A percentile compares a stretch with the other conserved stretches of the same genome.
Evolutionary conservation across 805 yeast species (phyloP).

Genomic region (Candida chilensis): DNA sequence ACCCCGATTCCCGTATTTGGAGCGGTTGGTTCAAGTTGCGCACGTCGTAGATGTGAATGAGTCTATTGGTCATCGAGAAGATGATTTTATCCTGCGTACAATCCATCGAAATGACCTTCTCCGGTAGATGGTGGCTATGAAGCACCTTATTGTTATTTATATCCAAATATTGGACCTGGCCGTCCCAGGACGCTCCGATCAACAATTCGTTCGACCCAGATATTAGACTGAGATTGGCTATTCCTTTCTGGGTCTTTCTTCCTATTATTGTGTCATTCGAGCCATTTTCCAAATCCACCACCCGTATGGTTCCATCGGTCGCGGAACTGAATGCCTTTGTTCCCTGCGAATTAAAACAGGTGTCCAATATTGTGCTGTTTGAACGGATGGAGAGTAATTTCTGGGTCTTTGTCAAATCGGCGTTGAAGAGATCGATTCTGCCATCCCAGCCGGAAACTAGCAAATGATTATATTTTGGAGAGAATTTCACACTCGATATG

Average conservation of each 20-base stretch:
- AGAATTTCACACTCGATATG: constrained; percentile 30
- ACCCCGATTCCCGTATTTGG: constrained; percentile 50
- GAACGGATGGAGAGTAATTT: too few relatives aligned
- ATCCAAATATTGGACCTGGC: constrained; percentile 38
- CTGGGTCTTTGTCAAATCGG: constrained; percentile 7
- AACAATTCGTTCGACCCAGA: constrained; percentile 18
- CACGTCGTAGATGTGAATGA: constrained; percentile 49
- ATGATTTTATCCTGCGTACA: constrained; percentile 33
- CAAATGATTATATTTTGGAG: constrained; percentile 23
- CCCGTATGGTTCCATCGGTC: constrained; percentile 46
- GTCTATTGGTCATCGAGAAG: constrained; percentile 44
- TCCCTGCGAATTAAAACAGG: too few relatives aligned
- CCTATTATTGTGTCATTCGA: constrained; percentile 4
- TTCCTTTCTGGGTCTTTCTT: constrained; percentile 7
- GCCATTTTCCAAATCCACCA: constrained; percentile 41
- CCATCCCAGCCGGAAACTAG: constrained; percentile 55
- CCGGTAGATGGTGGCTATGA: constrained; percentile 16
- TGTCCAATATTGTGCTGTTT: too few relatives aligned
- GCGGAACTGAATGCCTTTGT: too few relatives aligned
- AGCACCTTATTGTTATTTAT: constrained; percentile 9
- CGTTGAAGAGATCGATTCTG: constrained; percentile 31
- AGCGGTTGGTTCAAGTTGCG: constrained; percentile 35
- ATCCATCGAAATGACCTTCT: constrained; percentile 60
- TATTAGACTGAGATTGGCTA: constrained; percentile 19
- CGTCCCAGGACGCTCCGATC: constrained; percentile 59